A percentile compares a stretch with the other conserved stretches of the same genome.
These are phyloP conservation scores for Solanum sejunctum DNA, from an alignment of 257 asterid species.

Conservation along the genomic window DNA sequence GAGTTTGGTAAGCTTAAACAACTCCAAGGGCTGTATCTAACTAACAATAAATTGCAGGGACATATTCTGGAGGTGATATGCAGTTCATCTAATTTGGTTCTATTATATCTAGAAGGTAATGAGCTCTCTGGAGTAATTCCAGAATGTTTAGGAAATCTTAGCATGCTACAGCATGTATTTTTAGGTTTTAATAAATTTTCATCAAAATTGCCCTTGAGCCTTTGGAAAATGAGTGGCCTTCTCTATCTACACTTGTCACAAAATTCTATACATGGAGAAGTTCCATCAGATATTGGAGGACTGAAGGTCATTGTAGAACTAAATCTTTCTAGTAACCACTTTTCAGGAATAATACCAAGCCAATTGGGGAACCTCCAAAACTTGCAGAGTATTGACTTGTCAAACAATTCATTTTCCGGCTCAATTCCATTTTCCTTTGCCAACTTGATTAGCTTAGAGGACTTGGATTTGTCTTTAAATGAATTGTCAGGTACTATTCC, in stretches of 20 bases:
- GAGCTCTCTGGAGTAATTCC: constrained; percentile 17
- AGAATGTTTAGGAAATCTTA: constrained; percentile 17
- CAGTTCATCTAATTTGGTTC: constrained; percentile 6
- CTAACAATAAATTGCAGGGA: constrained; percentile 8
- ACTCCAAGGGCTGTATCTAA: no score
- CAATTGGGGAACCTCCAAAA: constrained; percentile 9
- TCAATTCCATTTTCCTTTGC: constrained; percentile 25
- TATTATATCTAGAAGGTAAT: constrained; percentile 1
- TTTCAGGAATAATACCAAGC: constrained; percentile 14
- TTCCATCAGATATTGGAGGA: constrained; percentile 13
- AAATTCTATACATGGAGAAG: constrained; percentile 13
- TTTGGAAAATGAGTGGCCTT: constrained; percentile 19
- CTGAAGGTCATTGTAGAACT: not conserved
- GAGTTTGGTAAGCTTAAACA: no score
- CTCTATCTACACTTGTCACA: constrained; percentile 8
- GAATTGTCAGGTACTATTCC: not conserved
- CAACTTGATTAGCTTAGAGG: constrained; percentile 12
- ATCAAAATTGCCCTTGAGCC: constrained; percentile 11
- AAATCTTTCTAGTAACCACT: constrained; percentile 12
- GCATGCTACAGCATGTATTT: constrained; percentile 1
- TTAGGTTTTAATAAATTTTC: constrained; percentile 13
- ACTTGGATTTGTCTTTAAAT: not conserved
- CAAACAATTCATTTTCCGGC: constrained; percentile 16
- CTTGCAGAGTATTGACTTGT: constrained; percentile 10
- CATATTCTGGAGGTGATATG: constrained; percentile 9